phyloP scores from a whole-genome alignment of 2,329 filamentous ascomycete species.

The Colletotrichum noveboracense region DNA sequence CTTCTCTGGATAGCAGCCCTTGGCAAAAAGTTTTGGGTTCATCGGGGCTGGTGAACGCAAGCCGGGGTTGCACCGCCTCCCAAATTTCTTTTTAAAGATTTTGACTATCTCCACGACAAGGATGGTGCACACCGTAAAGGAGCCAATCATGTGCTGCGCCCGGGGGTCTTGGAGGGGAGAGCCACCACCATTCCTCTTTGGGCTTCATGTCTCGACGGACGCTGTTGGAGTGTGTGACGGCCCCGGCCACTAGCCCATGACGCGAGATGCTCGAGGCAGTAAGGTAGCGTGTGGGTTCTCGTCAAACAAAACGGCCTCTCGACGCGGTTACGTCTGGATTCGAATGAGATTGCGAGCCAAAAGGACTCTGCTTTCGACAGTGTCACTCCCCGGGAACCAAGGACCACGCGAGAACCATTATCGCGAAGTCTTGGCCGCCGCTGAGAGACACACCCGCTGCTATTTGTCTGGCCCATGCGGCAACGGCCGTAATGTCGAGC shows the following conservation, averaged over 20 bases:
- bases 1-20: slow-evolving; percentile 9
- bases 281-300: background rate
- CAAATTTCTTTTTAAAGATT: slow-evolving; percentile 24
- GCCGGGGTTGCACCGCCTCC: slow-evolving; percentile 23
- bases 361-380: background rate
- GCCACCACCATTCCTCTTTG: slow-evolving; percentile 22
- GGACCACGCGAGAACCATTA: background rate
- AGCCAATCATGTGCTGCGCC: slow-evolving; percentile 11
- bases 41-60: slow-evolving; percentile 5
- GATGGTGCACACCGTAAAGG: slow-evolving; percentile 17
- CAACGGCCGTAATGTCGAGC: slow-evolving; percentile 9
- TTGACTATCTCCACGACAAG: slow-evolving; percentile 16
- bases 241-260: background rate
- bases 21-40: slow-evolving; percentile 11
- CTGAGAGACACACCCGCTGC: background rate
- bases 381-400: background rate
- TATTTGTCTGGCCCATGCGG: background rate
- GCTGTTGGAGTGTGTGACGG: background rate
- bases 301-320: slow-evolving; percentile 5
- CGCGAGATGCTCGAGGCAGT: background rate
- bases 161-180: slow-evolving; percentile 6
- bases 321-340: background rate
- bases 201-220: slow-evolving; percentile 21
- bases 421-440: background rate
- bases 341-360: slow-evolving; percentile 5